phyloP scores from a whole-genome alignment of 2,329 filamentous ascomycete genomes.

The Cladobotryum protrusum region DNA sequence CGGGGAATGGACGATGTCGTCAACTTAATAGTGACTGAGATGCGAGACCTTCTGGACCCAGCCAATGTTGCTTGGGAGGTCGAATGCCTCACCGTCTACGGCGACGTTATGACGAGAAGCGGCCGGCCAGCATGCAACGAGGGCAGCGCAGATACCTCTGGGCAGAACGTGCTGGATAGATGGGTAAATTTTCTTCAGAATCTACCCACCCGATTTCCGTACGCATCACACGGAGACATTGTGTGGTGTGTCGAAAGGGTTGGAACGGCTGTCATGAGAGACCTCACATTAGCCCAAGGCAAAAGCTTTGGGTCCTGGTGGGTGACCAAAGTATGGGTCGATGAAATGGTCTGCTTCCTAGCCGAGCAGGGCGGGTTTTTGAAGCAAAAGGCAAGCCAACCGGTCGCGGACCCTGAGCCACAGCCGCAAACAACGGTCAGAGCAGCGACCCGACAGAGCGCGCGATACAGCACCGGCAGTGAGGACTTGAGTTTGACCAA shows the following conservation, averaged over 20 bases:
- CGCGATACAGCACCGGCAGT: conserved; percentile 39
- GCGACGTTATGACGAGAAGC: conserved; percentile 46
- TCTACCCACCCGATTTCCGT: conserved; percentile 65
- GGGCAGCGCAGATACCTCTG: conserved; percentile 25
- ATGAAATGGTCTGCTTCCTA: conserved; percentile 88
- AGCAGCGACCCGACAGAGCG: conserved; percentile 28
- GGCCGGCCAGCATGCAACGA: conserved; percentile 31
- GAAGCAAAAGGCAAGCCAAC: conserved; percentile 42
- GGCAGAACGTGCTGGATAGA: conserved; percentile 67
- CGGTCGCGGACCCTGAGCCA: conserved; percentile 20
- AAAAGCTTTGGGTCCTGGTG: conserved; percentile 87
- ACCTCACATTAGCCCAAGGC: conserved; percentile 71
- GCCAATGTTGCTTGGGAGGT: conserved; percentile 59
- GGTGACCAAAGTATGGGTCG: conserved; percentile 92
- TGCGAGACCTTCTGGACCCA: conserved; percentile 65
- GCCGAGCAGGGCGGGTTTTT: conserved; percentile 89
- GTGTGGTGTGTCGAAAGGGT: conserved; percentile 71
- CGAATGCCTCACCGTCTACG: conserved; percentile 55
- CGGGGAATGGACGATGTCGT: conserved; percentile 62
- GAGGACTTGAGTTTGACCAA: conserved; percentile 41
- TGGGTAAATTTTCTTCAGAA: conserved; percentile 69
- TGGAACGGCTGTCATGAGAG: conserved; percentile 70
- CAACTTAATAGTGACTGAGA: conserved; percentile 56
- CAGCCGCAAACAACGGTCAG: conserved; percentile 31
- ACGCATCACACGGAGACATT: conserved; percentile 65